Conservation (phyloP, 805 yeast genomes). For the Pichia californica region DNA sequence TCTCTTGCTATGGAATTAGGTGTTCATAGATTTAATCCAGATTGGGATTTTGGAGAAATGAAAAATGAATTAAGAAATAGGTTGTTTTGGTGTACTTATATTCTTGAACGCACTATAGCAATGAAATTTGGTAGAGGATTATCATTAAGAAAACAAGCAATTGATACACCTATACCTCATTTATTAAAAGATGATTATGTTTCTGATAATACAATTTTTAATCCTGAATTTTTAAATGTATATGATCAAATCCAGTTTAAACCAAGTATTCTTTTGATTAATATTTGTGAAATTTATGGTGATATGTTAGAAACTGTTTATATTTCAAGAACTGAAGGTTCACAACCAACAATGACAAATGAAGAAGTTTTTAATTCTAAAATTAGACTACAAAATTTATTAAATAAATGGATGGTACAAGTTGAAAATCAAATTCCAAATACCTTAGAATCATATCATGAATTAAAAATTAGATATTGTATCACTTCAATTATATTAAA, state of each 20-base stretch:
- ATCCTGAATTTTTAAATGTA: not conserved
- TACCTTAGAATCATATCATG: too few relatives aligned
- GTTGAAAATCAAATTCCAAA: too few relatives aligned
- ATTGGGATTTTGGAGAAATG: slow-evolving; percentile 21
- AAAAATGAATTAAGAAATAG: slow-evolving; percentile 21
- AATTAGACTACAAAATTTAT: slow-evolving; percentile 10
- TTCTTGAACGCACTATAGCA: slow-evolving; percentile 21
- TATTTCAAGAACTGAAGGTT: too few relatives aligned
- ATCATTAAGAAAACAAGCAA: slow-evolving; percentile 21
- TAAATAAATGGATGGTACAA: slow-evolving; percentile 19
- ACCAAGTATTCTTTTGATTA: too few relatives aligned
- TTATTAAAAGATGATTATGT: slow-evolving; percentile 16
- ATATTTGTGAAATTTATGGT: too few relatives aligned
- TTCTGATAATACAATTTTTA: slow-evolving; percentile 2
- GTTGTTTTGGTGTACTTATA: slow-evolving; percentile 22
- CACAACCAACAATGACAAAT: too few relatives aligned
- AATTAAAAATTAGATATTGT: slow-evolving; percentile 19
- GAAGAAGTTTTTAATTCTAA: slow-evolving; percentile 13
- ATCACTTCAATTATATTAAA: too few relatives aligned
- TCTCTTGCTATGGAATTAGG: slow-evolving; percentile 26
- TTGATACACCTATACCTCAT: slow-evolving; percentile 22
- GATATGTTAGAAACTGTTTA: too few relatives aligned
- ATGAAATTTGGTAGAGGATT: slow-evolving; percentile 23
- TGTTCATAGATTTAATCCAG: slow-evolving; percentile 22
- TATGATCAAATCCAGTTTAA: slow-evolving; percentile 17